Base-by-base conservation (phyloP, 257 asterid species). In the Nicotiana obtusifolia region DNA sequence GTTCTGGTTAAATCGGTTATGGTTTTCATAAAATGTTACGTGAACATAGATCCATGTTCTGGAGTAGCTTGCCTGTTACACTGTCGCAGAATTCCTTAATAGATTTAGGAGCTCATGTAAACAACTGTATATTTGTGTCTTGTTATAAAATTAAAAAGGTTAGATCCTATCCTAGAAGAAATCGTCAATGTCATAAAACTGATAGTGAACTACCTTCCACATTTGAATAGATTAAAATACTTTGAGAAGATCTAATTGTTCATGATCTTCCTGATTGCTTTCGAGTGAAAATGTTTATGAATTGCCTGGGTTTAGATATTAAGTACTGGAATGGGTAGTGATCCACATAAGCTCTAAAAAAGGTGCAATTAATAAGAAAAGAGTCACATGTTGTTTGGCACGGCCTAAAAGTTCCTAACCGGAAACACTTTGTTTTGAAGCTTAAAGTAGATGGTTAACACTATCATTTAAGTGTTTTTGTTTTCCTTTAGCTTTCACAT, bases 241-340 rank as follows among this genome's bases (percentile, higher is more conserved):
- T 75, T 75, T 2, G 62, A 75, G 61, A 24, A 71, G 52, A 49
- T 49, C 62, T 24, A 49, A 71, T 49, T 15, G 24, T 49, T 47
- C 1, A 13, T 75, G 62, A 75, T 75, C 79, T 49, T 71, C 35
- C 78, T 49, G 62, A 75, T 75, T 75, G 62, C 24, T 73, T 47
- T 73, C 33, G 33, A 30, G 33, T 30, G 33, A 30, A 30, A 30
- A 30, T 30, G 33, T 30, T 30, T 30, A 30, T 30, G 33, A 30
- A 30, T 30, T 30, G 33, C 33, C 33, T 2, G 33, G 33, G 5
- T 30, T 30, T 30, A 30, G 33, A 73, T 44, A 17, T 44, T 71
- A 44, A 44, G 78, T 44, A 73, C 61, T 73, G 37, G 54, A 47
- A 47, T 47, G 59, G 4, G 60, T 73, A 73, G 47, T 73, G 79